These are phyloP conservation scores for Candida insectorum DNA, from an alignment of 805 yeast species.

Conservation along the genomic window DNA sequence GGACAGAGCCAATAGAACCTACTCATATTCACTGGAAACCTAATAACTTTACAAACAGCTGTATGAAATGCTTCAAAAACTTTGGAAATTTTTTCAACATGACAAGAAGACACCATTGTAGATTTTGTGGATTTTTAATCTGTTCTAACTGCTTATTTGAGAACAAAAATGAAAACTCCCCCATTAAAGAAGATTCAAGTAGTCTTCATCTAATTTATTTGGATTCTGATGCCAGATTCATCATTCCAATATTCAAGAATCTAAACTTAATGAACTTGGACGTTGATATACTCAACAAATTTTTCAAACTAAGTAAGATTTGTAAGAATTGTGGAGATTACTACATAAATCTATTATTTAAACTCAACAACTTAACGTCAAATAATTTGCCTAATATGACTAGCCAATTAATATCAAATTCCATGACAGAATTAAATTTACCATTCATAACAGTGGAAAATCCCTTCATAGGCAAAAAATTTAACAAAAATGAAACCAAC, in stretches of 20 bases:
- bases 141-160: constrained; percentile 33
- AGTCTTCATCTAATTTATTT: constrained; percentile 12
- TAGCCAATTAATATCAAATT: background rate
- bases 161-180: constrained; percentile 1
- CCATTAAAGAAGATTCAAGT: constrained; percentile 4
- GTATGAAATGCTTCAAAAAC: constrained; percentile 39
- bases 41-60: constrained; percentile 35
- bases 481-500: constrained; percentile 1
- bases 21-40: constrained; percentile 54
- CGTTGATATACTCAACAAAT: constrained; percentile 3
- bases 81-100: constrained; percentile 27
- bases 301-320: constrained; percentile 25
- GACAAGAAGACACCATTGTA: constrained; percentile 44
- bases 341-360: constrained; percentile 15
- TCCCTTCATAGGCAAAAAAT: constrained; percentile 17
- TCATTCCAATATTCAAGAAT: constrained; percentile 32
- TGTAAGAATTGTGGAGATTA: constrained; percentile 31
- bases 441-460: constrained; percentile 28
- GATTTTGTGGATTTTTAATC: constrained; percentile 49
- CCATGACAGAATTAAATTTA: constrained; percentile 5
- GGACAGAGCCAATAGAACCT: constrained; percentile 32
- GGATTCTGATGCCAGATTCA: constrained; percentile 28
- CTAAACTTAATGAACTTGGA: constrained; percentile 6
- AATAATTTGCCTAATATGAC: background rate
- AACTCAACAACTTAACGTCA: constrained; percentile 6